Evolutionary conservation across 331 rosid genomes (phyloP), one percentile per base, ranked within the genome.

Genomic region (Malus hybrid): DNA sequence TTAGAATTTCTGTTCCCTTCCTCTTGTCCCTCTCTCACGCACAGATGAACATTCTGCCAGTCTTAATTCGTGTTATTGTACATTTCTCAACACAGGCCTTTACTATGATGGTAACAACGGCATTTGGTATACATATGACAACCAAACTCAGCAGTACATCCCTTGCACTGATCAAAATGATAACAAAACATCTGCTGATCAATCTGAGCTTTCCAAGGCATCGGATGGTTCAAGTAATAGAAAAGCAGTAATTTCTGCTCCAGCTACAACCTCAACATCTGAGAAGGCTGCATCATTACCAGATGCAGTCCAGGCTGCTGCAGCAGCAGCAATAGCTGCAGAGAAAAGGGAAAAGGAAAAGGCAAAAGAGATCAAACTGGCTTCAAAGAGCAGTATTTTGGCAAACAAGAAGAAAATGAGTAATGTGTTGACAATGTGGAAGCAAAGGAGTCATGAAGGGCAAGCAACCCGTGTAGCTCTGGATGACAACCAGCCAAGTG

Each of bases 341-440:
- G 99, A 94, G 86, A 94, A 88, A 90, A 91, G 83, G 81, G 99
- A 93, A 78, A 93, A 88, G 71, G 99, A 94, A 80, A 94, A 72
- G 86, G 71, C 79, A 31, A 94, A 90, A 85, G 99, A 94, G 90
- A 92, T 94, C 64, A 94, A 94, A 77, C 90, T 94, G 72, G 97
- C 99, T 76, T 94, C 95, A 75, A 94, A 90, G 77, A 94, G 91
- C 85, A 94, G 97, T 83, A 88, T 94, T 87, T 81, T 94, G 74
- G 97, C 99, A 77, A 94, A 85, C 79, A 94, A 94, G 87, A 92
- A 92, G 86, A 94, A 94, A 83, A 94, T 94, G 96, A 94, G 81
- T 84, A 94, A 92, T 84, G 99, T 94, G n/a, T 84, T 94, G 84
- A 74, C 97, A 20, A 86, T 94, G 92, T 94, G 99, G 99, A 94